These are phyloP conservation scores for Lasiosphaeria hispida DNA, from an alignment of 495 filamentous ascomycete genomes.

Conservation along the genomic window DNA sequence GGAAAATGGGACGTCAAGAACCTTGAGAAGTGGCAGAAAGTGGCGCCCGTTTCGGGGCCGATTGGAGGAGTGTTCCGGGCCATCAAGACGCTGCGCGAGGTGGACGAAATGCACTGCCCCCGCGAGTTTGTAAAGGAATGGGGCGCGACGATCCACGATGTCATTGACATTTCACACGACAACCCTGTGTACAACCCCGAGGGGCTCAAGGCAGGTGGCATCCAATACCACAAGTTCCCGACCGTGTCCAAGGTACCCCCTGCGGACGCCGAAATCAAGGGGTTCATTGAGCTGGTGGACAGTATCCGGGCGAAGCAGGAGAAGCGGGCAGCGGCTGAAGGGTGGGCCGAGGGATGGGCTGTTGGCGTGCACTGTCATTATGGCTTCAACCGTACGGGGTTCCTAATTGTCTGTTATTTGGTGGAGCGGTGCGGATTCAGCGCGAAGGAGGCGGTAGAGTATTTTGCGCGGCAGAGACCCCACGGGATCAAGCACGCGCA, in stretches of 20 bases:
- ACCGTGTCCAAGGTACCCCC: slow-evolving; percentile 92
- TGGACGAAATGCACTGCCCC: slow-evolving; percentile 81
- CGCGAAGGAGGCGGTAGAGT: slow-evolving; percentile 75
- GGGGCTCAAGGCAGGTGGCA: slow-evolving; percentile 68
- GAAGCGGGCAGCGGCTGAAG: slow-evolving; percentile 36
- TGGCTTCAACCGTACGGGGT: slow-evolving; percentile 89
- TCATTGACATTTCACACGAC: slow-evolving; percentile 87
- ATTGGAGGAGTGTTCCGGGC: slow-evolving; percentile 77
- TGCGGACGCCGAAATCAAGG: slow-evolving; percentile 66
- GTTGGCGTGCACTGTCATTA: slow-evolving; percentile 95
- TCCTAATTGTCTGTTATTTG: slow-evolving; percentile 86
- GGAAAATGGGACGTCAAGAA: slow-evolving; percentile 99
- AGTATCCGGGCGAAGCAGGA: slow-evolving; percentile 55
- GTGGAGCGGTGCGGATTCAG: slow-evolving; percentile 74
- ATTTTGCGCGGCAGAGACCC: slow-evolving; percentile 69
- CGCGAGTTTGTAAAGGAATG: slow-evolving; percentile 68
- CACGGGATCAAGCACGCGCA: slow-evolving; percentile 88
- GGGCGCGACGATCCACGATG: slow-evolving; percentile 60
- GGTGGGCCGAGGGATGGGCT: slow-evolving; percentile 40
- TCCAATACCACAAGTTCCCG: slow-evolving; percentile 82
- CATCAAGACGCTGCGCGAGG: slow-evolving; percentile 84
- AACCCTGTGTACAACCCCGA: slow-evolving; percentile 79
- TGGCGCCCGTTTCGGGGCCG: slow-evolving; percentile 70
- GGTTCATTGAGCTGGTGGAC: slow-evolving; percentile 79
- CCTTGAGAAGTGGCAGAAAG: slow-evolving; percentile 81